Evolutionary conservation across 345 rosid genomes (phyloP), one percentile per base, ranked within the genome.

Genomic region (Carallia brachiata): DNA sequence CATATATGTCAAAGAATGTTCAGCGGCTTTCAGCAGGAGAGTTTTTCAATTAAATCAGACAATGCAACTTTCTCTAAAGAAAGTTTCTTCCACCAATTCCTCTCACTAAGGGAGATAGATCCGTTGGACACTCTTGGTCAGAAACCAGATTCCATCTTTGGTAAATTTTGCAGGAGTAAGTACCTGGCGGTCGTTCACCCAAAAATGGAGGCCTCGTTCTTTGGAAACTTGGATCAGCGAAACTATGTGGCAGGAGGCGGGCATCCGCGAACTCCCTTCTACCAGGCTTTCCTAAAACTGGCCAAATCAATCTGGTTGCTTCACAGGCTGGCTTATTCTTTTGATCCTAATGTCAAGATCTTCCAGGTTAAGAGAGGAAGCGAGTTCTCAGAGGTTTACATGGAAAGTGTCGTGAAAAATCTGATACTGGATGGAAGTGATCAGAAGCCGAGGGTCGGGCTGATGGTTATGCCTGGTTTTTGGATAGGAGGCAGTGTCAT

Each of bases 391-490:
- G 95, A 89, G 68, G 88, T 88, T 55, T 89, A 84, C 70, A 91
- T 89, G 97, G 97, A 89, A 68, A 86, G 91, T 72, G 80, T 87
- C 37, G 87, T 87, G 75, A 89, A 89, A 77, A 86, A 87, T 56
- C 68, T 89, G 76, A 73, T 83, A 37, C 62, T 77, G 71, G 90
- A 85, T 71, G 95, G 84, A 62, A 76, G 63, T 32, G 85, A 83
- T 44, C 78, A 76, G 75, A 87, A 71, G 48, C 92, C 89, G 6
- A 74, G 70, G 55, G 92, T 87, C 44, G 97, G 92, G 37, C 79
- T 91, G 13, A 86, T 91, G 95, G 85, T 91, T 4, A 86, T 91
- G 95, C 97, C 97, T 58, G 97, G 97, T 54, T 91, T 91, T 69
- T 84, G 83, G 84, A 86, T 89, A 31, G 92, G 85, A 23, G 91